A percentile compares a stretch with the other conserved stretches of the same genome.
phyloP scores from a whole-genome alignment of 371 early-diverging fungal species.

The Nematocida minor region DNA sequence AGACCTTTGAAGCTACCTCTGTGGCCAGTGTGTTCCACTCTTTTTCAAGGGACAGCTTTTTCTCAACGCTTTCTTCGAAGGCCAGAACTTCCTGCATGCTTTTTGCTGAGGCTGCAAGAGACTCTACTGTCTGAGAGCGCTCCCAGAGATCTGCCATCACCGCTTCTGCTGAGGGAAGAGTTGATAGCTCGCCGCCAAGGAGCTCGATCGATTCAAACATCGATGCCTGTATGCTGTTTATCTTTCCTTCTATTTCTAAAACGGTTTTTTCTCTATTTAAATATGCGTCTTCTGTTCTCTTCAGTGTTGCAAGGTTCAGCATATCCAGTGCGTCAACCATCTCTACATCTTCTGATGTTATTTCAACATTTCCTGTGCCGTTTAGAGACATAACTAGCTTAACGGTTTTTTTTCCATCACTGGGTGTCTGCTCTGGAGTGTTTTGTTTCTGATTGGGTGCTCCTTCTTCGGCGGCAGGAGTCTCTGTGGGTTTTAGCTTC shows the following conservation, averaged over 20 bases:
- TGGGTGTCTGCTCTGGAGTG: no score
- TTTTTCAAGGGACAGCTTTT: background rate
- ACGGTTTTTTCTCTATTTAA: background rate
- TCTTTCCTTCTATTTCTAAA: background rate
- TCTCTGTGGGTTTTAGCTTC: background rate
- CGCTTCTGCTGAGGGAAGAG: conserved; percentile 16
- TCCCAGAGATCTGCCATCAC: conserved; percentile 19
- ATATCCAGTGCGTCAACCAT: background rate
- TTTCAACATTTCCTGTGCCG: background rate
- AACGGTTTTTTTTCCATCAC: background rate
- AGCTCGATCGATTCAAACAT: conserved; percentile 15
- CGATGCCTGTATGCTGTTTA: conserved; percentile 6
- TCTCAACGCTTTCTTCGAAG: background rate
- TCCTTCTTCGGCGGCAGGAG: background rate
- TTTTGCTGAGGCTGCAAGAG: background rate
- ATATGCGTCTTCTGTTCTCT: background rate
- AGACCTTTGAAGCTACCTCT: background rate
- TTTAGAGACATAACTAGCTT: background rate
- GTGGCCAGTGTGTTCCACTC: background rate
- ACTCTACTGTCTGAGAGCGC: background rate
- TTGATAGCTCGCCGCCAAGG: background rate
- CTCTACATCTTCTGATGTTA: conserved; percentile 1
- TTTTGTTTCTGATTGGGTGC: background rate
- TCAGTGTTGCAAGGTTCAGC: background rate
- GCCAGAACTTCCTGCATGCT: conserved; percentile 10